phyloP scores from a whole-genome alignment of 257 asterid species.

The Capsicum baccatum region DNA sequence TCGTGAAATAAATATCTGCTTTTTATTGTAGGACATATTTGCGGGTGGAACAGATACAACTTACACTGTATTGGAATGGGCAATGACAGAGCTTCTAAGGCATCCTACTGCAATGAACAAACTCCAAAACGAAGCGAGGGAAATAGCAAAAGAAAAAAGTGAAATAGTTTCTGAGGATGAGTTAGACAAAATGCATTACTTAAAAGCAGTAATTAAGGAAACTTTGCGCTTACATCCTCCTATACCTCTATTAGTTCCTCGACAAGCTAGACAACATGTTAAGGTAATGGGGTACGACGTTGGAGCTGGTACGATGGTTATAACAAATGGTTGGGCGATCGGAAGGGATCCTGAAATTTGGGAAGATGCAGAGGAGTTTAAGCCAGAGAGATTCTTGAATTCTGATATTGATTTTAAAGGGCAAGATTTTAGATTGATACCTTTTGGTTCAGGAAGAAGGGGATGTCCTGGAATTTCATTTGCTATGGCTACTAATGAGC shows the following conservation, averaged over 20 bases:
- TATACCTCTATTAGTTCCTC: slow-evolving; percentile 48
- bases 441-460: slow-evolving; percentile 68
- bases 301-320: slow-evolving; percentile 39
- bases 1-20: background rate
- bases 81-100: slow-evolving; percentile 46
- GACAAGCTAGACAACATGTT: slow-evolving; percentile 48
- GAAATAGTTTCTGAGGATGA: slow-evolving; percentile 39
- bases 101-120: slow-evolving; percentile 28
- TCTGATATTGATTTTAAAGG: slow-evolving; percentile 46
- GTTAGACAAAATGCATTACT: slow-evolving; percentile 49
- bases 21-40: slow-evolving; percentile 52
- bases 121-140: slow-evolving; percentile 46
- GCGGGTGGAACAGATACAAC: slow-evolving; percentile 61
- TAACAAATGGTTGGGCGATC: slow-evolving; percentile 59
- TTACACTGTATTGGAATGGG: slow-evolving; percentile 44
- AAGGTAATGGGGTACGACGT: slow-evolving; percentile 54
- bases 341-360: slow-evolving; percentile 53
- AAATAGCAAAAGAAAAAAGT: slow-evolving; percentile 20
- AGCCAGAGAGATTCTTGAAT: slow-evolving; percentile 55
- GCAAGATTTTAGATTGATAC: slow-evolving; percentile 50
- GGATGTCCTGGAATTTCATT: slow-evolving; percentile 57
- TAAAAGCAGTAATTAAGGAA: slow-evolving; percentile 58
- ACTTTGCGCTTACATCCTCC: slow-evolving; percentile 53
- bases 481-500: slow-evolving; percentile 41
- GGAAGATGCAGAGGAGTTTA: slow-evolving; percentile 54